A percentile compares a stretch with the other conserved stretches of the same genome.
Conservation (phyloP, 2,329 filamentous ascomycete species). For the Orbilia blumenaviensis region DNA sequence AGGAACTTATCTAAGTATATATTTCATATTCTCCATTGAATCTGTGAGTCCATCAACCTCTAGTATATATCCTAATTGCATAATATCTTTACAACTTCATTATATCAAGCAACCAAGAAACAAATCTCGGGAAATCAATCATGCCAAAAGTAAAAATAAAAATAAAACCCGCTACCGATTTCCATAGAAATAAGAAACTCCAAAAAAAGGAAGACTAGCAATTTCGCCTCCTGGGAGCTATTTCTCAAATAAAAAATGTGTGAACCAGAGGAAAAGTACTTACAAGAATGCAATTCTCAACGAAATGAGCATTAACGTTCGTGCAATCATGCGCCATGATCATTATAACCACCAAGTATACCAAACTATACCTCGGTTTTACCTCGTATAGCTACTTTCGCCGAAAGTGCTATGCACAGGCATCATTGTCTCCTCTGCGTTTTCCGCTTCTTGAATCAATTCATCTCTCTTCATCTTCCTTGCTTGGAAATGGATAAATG, state of each 20-base stretch:
- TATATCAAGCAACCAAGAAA: neutral
- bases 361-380: neutral
- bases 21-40: neutral
- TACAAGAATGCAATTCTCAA: constrained; percentile 9
- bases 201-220: neutral
- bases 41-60: neutral
- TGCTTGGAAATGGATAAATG: constrained; percentile 67
- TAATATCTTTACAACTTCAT: neutral
- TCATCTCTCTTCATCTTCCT: constrained; percentile 61
- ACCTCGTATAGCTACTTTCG: constrained; percentile 31
- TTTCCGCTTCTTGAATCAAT: constrained; percentile 63
- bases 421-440: constrained; percentile 57
- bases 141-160: neutral
- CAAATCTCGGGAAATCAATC: neutral
- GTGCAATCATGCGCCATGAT: constrained; percentile 5
- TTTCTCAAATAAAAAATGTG: neutral
- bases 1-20: too few species aligned
- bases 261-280: neutral
- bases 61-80: neutral
- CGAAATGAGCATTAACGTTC: neutral
- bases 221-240: neutral
- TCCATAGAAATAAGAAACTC: neutral
- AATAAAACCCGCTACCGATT: constrained; percentile 2
- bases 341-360: neutral
- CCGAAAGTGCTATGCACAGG: constrained; percentile 14